Evolutionary conservation across 2,329 filamentous ascomycete genomes (phyloP), one percentile per base, ranked within the genome.

Genomic region (Fusarium denticulatum): DNA sequence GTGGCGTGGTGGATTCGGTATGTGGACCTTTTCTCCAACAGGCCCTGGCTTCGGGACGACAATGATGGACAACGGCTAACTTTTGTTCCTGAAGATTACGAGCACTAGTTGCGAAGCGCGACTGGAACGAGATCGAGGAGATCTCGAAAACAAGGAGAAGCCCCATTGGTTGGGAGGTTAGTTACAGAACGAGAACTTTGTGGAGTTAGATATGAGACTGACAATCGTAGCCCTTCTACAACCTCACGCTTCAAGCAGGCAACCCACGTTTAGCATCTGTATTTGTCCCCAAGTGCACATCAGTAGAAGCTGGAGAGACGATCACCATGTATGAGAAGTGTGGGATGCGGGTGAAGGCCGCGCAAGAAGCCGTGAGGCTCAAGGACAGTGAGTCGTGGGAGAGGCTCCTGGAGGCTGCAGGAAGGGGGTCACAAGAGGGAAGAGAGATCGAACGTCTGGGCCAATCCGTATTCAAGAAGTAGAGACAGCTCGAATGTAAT

Each of bases 291-390:
- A 98, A 98, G 82, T 98, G 95, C 84, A 92, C 91, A 22, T 86
- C 87, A 62, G 81, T 97, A 52, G 88, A 91, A 49, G 86, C 89
- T 2, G 88, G 89, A 6, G 93, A 95, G 77, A 86, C 92, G 7
- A 92, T 97, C 62, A 89, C 92, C 75, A 98, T 99, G 96, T 99
- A 95, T 88, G 91, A 97, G 77, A 97, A 97, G 84, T 98, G 96
- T 81, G 96, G 96, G 24, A 90, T 97, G 91, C 86, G 94, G 49
- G 89, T 93, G 34, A 95, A 94, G 83, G 96, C 96, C 6, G 96
- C 93, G 8, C 95, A 98, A 83, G 96, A 98, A 84, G 96, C 96
- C 7, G 88, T 95, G 67, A 94, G 91, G 84, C 87, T 89, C 67
- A 97, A 93, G 82, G 94, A 99, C 80, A 85, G 90, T 55, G 92